Evolutionary conservation across 805 yeast genomes (phyloP), one percentile per base, ranked within the genome.

Genomic region (Candida maris): DNA sequence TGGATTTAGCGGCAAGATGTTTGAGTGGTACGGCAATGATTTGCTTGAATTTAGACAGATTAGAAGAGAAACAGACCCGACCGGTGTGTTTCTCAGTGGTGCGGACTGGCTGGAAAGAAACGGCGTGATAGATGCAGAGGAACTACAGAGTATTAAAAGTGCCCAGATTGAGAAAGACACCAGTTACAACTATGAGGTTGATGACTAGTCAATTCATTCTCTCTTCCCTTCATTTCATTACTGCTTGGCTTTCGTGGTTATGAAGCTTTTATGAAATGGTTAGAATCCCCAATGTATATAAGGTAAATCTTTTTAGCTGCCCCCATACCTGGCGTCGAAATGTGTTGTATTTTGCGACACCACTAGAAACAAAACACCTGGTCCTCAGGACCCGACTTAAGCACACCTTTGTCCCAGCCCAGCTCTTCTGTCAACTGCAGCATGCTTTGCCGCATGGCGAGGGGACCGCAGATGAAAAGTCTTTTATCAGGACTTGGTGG

Each of bases 71-170:
- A 73, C 73, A 52, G 97, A 91, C 64, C 96, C 97, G 1, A 65
- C 78, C 4, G 87, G 86, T 9, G 79, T 89, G 3, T 89, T 91
- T 55, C 59, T 87, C 38, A 77, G 86, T 46, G 85, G 87, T 19
- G 71, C 70, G 48, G 76, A 73, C 19, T 91, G 98, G 98, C 78
- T 86, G 9, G 54, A 71, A 15, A 75, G 88, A 60, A 89, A 89
- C 57, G 96, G 96, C 26, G 68, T 83, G 37, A 62, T 77, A 30
- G 67, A 65, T 32, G 48, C 41, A 8, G 44, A 39, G 10, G 54
- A 45, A 19, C 29, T 53, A 13, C 48, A 43, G 15, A 40, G 35
- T 29, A 33, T 44, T 7, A 44, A 47, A 26, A 34, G 37, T 15
- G 36, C 38, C 38, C 42, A 46, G 26, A 20, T 27, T 5, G 32